phyloP scores from a whole-genome alignment of 2,329 filamentous ascomycete species.

The Nigrograna mackinnonii region DNA sequence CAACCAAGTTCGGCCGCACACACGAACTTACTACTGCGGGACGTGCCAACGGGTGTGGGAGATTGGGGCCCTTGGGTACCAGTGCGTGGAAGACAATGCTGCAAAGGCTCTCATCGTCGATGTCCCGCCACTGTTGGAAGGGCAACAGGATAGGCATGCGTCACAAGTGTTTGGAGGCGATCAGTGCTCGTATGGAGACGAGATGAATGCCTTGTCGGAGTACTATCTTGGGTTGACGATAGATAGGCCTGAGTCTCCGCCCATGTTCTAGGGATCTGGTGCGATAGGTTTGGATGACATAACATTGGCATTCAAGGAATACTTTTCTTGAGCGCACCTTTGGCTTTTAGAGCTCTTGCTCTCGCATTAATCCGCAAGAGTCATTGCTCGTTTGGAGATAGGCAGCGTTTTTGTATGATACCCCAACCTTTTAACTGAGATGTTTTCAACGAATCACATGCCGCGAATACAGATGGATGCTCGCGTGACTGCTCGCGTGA shows the following conservation, averaged over 20 bases:
- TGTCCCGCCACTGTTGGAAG: constrained; percentile 1
- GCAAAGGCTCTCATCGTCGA: background rate
- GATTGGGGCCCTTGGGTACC: constrained; percentile 43
- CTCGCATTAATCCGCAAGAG: too few species aligned
- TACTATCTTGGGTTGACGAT: constrained; percentile 32
- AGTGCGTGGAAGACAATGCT: constrained; percentile 24
- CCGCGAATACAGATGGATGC: too few species aligned
- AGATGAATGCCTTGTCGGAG: constrained; percentile 38
- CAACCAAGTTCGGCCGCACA: constrained; percentile 18
- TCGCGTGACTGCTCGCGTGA: too few species aligned
- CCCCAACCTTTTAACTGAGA: too few species aligned
- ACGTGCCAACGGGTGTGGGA: constrained; percentile 39
- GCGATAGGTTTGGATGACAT: too few species aligned
- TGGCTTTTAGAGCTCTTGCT: too few species aligned
- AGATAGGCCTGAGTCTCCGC: constrained; percentile 26
- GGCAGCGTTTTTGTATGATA: too few species aligned
- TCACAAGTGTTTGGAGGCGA: constrained; percentile 15
- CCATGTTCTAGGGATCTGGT: too few species aligned
- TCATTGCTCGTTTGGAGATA: too few species aligned
- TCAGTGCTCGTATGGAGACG: constrained; percentile 29
- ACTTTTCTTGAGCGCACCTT: too few species aligned
- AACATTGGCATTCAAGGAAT: too few species aligned
- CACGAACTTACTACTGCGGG: constrained; percentile 28
- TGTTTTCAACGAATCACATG: too few species aligned
- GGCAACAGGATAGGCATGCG: background rate